Base-by-base conservation (phyloP, 257 asterid genomes). In the Salvia hispanica region DNA sequence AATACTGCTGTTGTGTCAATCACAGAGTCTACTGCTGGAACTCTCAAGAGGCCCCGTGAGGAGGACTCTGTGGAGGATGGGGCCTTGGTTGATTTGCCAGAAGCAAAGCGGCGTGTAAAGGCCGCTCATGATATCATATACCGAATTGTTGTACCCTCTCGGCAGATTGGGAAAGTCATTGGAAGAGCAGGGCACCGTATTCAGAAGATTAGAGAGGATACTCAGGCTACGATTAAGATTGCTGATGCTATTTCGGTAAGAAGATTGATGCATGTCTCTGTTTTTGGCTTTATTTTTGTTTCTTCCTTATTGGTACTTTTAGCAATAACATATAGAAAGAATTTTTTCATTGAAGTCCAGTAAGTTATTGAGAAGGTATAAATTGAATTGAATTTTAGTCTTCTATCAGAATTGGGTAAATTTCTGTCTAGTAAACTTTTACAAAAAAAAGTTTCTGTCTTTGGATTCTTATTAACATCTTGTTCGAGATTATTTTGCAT, bases 91-190 rank as follows among this genome's bases (percentile, higher is more conserved):
- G 96, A 83, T 14, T 73, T 43, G 9, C 96, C 96, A 50, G 84
- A 76, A 33, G 80, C 86, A 40, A 94, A 88, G 84, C 84, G 97
- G 80, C 89, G 96, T 18, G 79, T 79, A 47, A 86, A 76, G 77
- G 92, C 85, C 57, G 58, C 83, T 4, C 77, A 80, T 46, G 99
- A 94, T 46, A 79, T 94, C 43, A 73, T 94, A 21, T 94, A 76
- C 77, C 95, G 99, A 34, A 91, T 94, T 44, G 83, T 94, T 59
- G 96, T 94, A 43, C 99, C 97, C 33, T 84, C 96, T 21, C 78
- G 86, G 77, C 99, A 91, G 88, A 94, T 94, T 64, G 98, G 99
- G 74, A 94, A 91, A 78, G 98, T 94, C 12, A 91, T 94, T 4
- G 99, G 99, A 50, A 85, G 76, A 74, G 92, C 66, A n/a, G 98